Evolutionary conservation across 1,284 basidiomycete genomes (phyloP).

Genomic region (Cutaneotrichosporon sp.): DNA sequence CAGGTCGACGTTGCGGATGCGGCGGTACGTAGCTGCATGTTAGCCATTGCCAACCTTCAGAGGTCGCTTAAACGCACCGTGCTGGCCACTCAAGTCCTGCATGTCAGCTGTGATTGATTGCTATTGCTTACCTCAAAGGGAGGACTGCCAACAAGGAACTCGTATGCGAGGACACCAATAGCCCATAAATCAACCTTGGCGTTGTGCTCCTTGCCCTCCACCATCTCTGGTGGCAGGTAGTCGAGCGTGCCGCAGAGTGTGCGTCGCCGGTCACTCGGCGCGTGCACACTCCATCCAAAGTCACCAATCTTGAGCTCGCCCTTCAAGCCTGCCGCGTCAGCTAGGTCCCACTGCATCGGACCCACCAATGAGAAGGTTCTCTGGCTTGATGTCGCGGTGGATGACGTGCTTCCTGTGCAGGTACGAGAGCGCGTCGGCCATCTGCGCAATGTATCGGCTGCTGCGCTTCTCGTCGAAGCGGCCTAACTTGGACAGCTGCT

Average conservation of each 20-base stretch:
- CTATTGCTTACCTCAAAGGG: conserved; percentile 68
- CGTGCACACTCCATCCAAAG: conserved; percentile 99
- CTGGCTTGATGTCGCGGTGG: conserved; percentile 98
- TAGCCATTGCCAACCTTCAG: background rate
- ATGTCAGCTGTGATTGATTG: background rate
- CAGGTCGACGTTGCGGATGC: conserved; percentile 64
- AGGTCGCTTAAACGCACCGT: background rate
- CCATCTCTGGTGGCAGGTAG: conserved; percentile 98
- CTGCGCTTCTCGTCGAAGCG: conserved; percentile 82
- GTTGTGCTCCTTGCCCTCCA: conserved; percentile 62
- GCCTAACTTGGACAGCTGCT: conserved; percentile 79
- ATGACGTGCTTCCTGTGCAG: conserved; percentile 96
- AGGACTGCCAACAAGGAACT: conserved; percentile 86
- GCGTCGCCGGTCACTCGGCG: conserved; percentile 78
- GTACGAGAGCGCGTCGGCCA: conserved; percentile 93
- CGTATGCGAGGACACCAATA: conserved; percentile 89
- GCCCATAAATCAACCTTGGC: conserved; percentile 78
- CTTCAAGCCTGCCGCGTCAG: conserved; percentile 55
- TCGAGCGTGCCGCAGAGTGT: conserved; percentile 94
- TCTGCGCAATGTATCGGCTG: conserved; percentile 86
- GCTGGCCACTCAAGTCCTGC: conserved; percentile 59
- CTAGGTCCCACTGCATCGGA: too few relatives aligned
- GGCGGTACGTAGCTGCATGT: conserved; percentile 69
- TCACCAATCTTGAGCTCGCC: conserved; percentile 98
- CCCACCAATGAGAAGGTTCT: conserved; percentile 82